Conservation (phyloP, 768 basidiomycete genomes). For the Leccinum olivaceopallidum region DNA sequence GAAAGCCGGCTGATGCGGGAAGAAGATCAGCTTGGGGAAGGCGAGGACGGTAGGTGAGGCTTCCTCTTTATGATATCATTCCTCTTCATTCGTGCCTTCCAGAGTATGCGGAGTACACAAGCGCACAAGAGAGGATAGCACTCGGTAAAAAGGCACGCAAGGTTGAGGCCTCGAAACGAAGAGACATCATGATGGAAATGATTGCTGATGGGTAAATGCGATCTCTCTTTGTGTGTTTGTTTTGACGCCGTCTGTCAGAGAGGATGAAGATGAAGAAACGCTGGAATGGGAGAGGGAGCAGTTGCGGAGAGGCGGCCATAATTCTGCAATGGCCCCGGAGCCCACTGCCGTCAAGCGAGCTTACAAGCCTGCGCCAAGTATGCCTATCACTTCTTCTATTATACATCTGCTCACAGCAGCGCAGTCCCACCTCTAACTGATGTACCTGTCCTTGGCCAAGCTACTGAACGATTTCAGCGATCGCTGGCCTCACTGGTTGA, state of each 20-base stretch:
- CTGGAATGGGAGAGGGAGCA: constrained; percentile 87
- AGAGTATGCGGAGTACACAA: constrained; percentile 89
- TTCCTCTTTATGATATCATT: background rate
- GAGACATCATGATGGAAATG: constrained; percentile 74
- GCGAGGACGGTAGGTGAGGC: constrained; percentile 70
- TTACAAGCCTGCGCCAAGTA: constrained; percentile 77
- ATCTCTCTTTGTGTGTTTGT: background rate
- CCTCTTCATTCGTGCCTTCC: constrained; percentile 9
- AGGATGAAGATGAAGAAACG: constrained; percentile 83
- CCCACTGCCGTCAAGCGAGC: constrained; percentile 46
- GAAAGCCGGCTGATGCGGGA: constrained; percentile 81
- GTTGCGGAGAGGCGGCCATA: constrained; percentile 69
- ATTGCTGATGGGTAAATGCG: constrained; percentile 75
- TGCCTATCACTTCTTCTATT: constrained; percentile 18
- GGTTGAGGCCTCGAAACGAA: constrained; percentile 61
- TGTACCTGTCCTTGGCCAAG: constrained; percentile 63
- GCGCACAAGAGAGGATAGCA: constrained; percentile 83
- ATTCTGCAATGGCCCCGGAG: constrained; percentile 38
- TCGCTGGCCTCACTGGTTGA: constrained; percentile 59
- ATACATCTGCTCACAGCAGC: constrained; percentile 15
- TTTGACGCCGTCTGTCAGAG: constrained; percentile 39
- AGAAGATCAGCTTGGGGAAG: constrained; percentile 87
- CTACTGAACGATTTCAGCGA: constrained; percentile 60
- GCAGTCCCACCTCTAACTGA: constrained; percentile 67
- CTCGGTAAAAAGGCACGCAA: constrained; percentile 82